Evolutionary conservation across 768 basidiomycete genomes (phyloP), one percentile per base, ranked within the genome.

Genomic region (Mycena vitilis): DNA sequence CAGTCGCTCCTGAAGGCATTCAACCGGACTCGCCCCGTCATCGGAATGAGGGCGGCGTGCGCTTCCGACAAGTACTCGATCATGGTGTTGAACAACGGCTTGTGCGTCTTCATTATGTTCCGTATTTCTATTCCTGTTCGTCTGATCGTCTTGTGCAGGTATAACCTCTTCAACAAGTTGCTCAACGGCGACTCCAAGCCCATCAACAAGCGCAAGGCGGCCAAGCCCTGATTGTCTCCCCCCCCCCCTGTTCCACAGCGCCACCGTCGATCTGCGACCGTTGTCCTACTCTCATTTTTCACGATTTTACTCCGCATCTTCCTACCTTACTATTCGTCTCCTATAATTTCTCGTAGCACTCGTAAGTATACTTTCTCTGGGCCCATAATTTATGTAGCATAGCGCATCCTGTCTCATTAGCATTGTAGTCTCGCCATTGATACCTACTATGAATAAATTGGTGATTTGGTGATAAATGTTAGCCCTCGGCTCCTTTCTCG

Each of bases 121-220:
- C 16, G 16, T n/a, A 4, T 38, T 34, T 11, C 12, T 13, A 23
- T 40, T 23, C 36, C n/a, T 54, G 18, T 18, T 56, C 5, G 12
- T 36, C 54, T 56, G 54, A 56, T 40, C 13, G 38, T 56, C 38
- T 5, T n/a, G 12, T 12, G 5, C 54, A 56, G 54, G 54, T n/a
- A 22, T 8, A 12, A 4, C 3, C 12, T 56, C 37, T 56, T 56
- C 15, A 37, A 56, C 3, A 22, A 13, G 9, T 20, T 38, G 20
- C 6, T 40, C 54, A 18, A 45, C 3, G 30, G 30, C 30, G 30
- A 30, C 30, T 30, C 30, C 30, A 30, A 30, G 30, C 30, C 30
- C 30, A n/a, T n/a, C n/a, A 30, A 30, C 30, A 30, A 30, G 30
- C 3, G 30, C 30, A 30, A 30, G 30, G 2, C 30, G 30, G 30